Conservation (phyloP, 176 grass and related monocot genomes). For the Melocanna baccifera region DNA sequence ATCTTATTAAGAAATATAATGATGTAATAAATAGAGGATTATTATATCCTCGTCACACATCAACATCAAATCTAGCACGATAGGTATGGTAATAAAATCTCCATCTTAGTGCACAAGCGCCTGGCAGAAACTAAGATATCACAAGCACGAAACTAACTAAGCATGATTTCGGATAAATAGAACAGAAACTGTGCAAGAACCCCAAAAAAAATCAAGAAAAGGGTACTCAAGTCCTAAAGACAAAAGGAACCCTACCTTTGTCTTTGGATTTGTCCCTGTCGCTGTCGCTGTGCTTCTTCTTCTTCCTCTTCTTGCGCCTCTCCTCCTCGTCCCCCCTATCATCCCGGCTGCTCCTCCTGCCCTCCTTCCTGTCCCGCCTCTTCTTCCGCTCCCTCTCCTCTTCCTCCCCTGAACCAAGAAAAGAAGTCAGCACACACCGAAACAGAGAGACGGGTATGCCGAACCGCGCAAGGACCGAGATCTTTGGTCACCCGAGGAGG, state of each 20-base stretch:
- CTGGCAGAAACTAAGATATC: background rate
- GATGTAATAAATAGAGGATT: too few relatives aligned
- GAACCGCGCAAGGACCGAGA: background rate
- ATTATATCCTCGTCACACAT: too few relatives aligned
- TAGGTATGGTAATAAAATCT: background rate
- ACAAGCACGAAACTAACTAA: background rate
- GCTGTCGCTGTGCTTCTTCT: conserved; percentile 49
- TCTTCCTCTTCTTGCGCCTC: conserved; percentile 50
- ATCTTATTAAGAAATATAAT: too few relatives aligned
- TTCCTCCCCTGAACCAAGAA: conserved; percentile 55
- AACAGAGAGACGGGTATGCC: background rate
- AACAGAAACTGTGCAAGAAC: background rate
- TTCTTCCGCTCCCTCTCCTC: conserved; percentile 58
- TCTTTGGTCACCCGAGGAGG: conserved; percentile 37
- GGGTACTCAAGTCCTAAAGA: background rate
- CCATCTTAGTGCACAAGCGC: background rate
- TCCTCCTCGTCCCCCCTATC: conserved; percentile 37
- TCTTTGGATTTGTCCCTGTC: conserved; percentile 53
- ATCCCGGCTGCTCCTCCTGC: conserved; percentile 27
- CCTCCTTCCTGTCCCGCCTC: conserved; percentile 51
- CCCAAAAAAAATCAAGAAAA: background rate
- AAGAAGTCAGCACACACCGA: background rate
- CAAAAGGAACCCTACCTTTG: conserved; percentile 55
- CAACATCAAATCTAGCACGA: background rate
- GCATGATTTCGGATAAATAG: background rate